These are phyloP conservation scores for Allomyces macrogynus DNA, from an alignment of 192 early-diverging fungal species.

Conservation along the genomic window DNA sequence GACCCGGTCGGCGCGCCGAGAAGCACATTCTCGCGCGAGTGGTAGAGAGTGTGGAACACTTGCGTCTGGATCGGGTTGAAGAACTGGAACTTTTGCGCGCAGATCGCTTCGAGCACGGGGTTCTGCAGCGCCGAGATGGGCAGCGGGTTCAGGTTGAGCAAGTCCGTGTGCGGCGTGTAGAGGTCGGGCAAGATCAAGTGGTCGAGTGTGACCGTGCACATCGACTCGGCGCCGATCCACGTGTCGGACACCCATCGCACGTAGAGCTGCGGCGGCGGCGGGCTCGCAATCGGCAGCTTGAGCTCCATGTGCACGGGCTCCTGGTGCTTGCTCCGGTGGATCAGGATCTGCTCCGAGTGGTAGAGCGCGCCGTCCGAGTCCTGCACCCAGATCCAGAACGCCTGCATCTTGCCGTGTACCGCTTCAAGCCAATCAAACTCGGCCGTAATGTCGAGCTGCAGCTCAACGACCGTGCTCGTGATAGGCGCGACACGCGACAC, in stretches of 20 bases:
- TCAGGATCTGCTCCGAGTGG: constrained; percentile 76
- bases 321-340: constrained; percentile 43
- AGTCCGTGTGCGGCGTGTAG: constrained; percentile 68
- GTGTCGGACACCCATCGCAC: constrained; percentile 84
- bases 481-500: constrained; percentile 73
- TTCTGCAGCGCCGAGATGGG: constrained; percentile 69
- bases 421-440: constrained; percentile 89
- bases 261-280: constrained; percentile 74
- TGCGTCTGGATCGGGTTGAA: constrained; percentile 99
- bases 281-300: constrained; percentile 80
- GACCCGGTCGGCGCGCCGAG: constrained; percentile 95
- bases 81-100: constrained; percentile 61
- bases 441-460: constrained; percentile 56
- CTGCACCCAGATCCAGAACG: constrained; percentile 94
- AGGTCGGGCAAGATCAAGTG: constrained; percentile 76
- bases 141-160: constrained; percentile 80
- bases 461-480: constrained; percentile 70
- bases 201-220: constrained; percentile 71
- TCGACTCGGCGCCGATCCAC: constrained; percentile 81
- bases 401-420: constrained; percentile 74
- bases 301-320: constrained; percentile 55
- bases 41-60: constrained; percentile 93
- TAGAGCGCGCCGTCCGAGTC: constrained; percentile 72
- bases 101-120: constrained; percentile 67
- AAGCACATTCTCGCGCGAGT: constrained; percentile 59